These are phyloP conservation scores for Talaromyces albobiverticillius DNA, from an alignment of 2,329 filamentous ascomycete genomes.

Conservation along the genomic window DNA sequence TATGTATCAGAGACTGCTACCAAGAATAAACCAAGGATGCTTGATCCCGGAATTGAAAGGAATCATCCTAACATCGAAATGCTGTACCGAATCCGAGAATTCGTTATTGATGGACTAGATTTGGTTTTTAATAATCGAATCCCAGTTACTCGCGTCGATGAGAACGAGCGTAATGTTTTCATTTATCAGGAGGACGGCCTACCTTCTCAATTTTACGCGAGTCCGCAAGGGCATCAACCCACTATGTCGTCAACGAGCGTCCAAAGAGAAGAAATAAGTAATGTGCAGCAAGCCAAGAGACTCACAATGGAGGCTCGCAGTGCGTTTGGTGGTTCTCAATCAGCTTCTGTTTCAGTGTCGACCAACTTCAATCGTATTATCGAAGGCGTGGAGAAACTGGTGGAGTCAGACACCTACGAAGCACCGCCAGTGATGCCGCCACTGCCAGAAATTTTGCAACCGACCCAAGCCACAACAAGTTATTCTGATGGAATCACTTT, in stretches of 20 bases:
- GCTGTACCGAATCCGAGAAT: constrained; percentile 62
- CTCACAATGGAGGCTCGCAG: constrained; percentile 28
- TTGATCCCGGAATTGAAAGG: constrained; percentile 50
- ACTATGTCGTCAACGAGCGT: constrained; percentile 39
- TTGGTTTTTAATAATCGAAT: constrained; percentile 53
- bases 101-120: constrained; percentile 60
- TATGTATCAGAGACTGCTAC: constrained; percentile 48
- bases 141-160: constrained; percentile 47
- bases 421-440: constrained; percentile 24
- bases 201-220: constrained; percentile 49
- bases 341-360: constrained; percentile 46
- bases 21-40: constrained; percentile 51
- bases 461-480: background rate
- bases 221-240: constrained; percentile 41
- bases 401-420: constrained; percentile 40
- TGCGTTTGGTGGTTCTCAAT: constrained; percentile 42
- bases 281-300: constrained; percentile 24
- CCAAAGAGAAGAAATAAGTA: constrained; percentile 38
- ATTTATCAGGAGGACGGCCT: constrained; percentile 53
- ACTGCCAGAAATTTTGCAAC: constrained; percentile 25
- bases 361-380: constrained; percentile 40
- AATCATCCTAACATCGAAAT: constrained; percentile 62
- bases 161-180: constrained; percentile 46
- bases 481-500: background rate
- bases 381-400: constrained; percentile 37